A percentile compares a stretch with the other conserved stretches of the same genome.
Evolutionary conservation across 2,329 filamentous ascomycete genomes (phyloP).

Genomic region (Arthrobotrys pseudoclavata): DNA sequence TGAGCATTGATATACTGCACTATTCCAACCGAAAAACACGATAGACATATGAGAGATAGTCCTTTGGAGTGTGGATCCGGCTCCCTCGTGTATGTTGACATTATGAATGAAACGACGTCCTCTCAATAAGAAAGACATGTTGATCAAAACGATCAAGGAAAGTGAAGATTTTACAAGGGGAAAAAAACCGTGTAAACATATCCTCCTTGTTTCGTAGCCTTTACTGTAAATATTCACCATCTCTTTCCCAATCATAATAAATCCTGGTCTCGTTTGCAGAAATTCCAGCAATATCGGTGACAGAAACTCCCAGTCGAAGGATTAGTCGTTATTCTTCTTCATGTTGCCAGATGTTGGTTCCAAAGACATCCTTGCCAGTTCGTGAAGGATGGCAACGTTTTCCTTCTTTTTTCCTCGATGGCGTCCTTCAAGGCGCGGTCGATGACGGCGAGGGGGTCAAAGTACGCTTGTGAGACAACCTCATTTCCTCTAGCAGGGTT

Average conservation of each 20-base stretch:
- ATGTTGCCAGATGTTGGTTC: background rate
- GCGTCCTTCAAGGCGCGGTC: background rate
- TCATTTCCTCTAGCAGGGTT: background rate
- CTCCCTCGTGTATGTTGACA: background rate
- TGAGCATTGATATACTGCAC: background rate
- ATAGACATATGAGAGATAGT: background rate
- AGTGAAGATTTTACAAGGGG: background rate
- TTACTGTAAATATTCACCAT: too few relatives aligned
- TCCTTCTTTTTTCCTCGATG: slow-evolving; percentile 15
- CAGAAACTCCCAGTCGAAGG: background rate
- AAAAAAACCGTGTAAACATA: background rate
- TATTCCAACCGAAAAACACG: background rate
- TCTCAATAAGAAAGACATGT: background rate
- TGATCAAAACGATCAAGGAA: slow-evolving; percentile 4
- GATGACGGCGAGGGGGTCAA: background rate
- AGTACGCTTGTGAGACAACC: background rate
- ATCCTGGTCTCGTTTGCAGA: too few relatives aligned
- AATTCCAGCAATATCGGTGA: background rate
- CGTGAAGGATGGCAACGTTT: background rate
- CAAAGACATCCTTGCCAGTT: background rate
- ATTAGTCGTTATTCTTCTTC: background rate
- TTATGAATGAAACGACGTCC: slow-evolving; percentile 1
- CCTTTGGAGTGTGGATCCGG: background rate
- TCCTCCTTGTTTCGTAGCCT: too few relatives aligned
- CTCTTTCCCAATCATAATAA: too few relatives aligned